Percentiles rank a stretch among this genome's conserved stretches.
Conservation (phyloP, 345 rosid species). For the Microthlaspi erraticum region DNA sequence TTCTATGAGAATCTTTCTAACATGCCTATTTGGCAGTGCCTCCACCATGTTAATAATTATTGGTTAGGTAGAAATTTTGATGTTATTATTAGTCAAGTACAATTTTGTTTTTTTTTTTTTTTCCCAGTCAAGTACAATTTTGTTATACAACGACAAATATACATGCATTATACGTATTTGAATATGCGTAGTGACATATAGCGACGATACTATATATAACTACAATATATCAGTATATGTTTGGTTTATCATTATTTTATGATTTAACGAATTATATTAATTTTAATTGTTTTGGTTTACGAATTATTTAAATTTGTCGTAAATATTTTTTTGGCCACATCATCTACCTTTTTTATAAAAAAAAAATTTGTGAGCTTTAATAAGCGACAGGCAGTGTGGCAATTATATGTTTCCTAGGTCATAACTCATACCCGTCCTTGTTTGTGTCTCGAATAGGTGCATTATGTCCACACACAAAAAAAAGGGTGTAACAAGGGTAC, state of each 20-base stretch:
- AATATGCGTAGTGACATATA: not conserved
- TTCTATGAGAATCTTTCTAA: not conserved
- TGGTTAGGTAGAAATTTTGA: not conserved
- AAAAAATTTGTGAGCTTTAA: not conserved
- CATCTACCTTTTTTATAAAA: no score
- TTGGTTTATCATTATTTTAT: not conserved
- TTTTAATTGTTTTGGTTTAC: no score
- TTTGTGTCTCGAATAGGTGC: not conserved
- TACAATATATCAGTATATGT: no score
- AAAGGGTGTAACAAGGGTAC: no score
- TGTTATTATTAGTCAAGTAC: conserved; percentile 6
- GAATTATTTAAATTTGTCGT: no score
- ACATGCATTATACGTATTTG: no score
- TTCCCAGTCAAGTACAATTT: conserved; percentile 8
- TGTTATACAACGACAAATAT: not conserved
- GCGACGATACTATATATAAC: not conserved
- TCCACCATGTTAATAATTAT: conserved; percentile 21
- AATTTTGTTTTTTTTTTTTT: conserved; percentile 1
- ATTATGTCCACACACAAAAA: not conserved
- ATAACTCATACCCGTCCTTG: not conserved
- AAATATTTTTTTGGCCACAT: no score
- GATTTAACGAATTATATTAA: not conserved
- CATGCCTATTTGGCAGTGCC: conserved; percentile 29
- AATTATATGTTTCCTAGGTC: not conserved
- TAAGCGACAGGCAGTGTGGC: not conserved